A percentile compares a stretch with the other conserved stretches of the same genome.
These are phyloP conservation scores for Penicillium sp. DNA, from an alignment of 2,329 filamentous ascomycete genomes.

Conservation along the genomic window DNA sequence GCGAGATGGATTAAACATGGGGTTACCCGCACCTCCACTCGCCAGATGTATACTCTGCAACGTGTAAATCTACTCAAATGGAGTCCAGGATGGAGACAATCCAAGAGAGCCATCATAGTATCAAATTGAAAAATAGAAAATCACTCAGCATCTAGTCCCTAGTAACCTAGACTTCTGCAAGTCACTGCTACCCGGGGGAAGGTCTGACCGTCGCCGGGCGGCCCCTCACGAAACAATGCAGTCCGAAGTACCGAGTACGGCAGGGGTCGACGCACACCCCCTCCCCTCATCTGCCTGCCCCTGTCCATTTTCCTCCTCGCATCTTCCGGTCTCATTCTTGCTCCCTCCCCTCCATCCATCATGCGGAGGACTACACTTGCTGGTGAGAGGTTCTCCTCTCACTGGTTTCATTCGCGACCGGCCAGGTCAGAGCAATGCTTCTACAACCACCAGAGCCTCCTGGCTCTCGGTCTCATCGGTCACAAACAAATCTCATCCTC, in stretches of 20 bases:
- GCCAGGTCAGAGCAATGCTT: slow-evolving; percentile 13
- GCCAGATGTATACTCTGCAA: neutral
- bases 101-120: neutral
- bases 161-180: neutral
- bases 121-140: neutral
- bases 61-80: neutral
- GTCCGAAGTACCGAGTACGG: slow-evolving; percentile 16
- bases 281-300: slow-evolving; percentile 15
- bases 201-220: slow-evolving; percentile 1
- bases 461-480: neutral
- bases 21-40: slow-evolving; percentile 1
- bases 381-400: slow-evolving; percentile 31
- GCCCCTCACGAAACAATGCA: slow-evolving; percentile 2
- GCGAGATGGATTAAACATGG: neutral
- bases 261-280: slow-evolving; percentile 17
- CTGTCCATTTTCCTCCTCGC: slow-evolving; percentile 1
- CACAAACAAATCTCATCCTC: slow-evolving; percentile 5
- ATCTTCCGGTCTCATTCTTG: neutral
- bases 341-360: neutral
- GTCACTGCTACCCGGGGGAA: slow-evolving; percentile 8
- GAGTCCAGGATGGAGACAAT: neutral
- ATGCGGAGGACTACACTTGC: slow-evolving; percentile 28
- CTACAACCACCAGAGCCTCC: slow-evolving; percentile 4
- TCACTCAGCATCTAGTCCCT: neutral
- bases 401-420: slow-evolving; percentile 25